Percentiles rank a stretch among this genome's conserved stretches.
Conservation (phyloP, 73 alveolate genomes). For the Diophrys sp. region DNA sequence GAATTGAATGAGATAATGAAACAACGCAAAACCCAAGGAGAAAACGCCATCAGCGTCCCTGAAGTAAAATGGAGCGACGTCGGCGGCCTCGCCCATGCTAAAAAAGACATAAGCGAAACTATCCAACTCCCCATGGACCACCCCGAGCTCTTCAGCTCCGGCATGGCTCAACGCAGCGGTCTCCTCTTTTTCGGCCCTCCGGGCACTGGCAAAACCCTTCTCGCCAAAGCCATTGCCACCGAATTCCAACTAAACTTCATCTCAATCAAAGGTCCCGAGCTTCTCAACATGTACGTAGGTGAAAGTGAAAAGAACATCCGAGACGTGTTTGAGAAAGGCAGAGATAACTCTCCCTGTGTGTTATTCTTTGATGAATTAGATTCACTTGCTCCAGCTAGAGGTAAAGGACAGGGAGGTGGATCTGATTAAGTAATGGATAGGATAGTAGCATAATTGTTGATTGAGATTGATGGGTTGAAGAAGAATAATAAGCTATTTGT, state of each 20-base stretch:
- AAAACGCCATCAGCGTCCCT: conserved; percentile 55
- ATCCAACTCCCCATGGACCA: conserved; percentile 71
- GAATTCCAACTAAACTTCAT: conserved; percentile 83
- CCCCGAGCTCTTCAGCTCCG: conserved; percentile 80
- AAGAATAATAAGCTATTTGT: conserved; percentile 62
- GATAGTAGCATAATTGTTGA: conserved; percentile 84
- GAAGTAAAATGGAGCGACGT: conserved; percentile 87
- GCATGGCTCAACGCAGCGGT: conserved; percentile 81
- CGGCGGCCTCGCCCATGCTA: conserved; percentile 92
- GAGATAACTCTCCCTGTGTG: conserved; percentile 86
- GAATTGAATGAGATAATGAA: conserved; percentile 9
- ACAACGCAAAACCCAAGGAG: conserved; percentile 44
- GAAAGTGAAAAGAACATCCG: conserved; percentile 91
- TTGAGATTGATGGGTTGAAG: conserved; percentile 81
- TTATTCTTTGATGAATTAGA: conserved; percentile 95
- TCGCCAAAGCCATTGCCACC: conserved; percentile 89
- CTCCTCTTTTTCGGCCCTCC: conserved; percentile 94
- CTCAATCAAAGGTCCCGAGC: conserved; percentile 95
- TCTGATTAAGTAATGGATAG: conserved; percentile 91
- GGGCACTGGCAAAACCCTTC: conserved; percentile 91
- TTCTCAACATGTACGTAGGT: conserved; percentile 93
- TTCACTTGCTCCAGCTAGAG: conserved; percentile 92
- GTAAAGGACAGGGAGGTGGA: conserved; percentile 64
- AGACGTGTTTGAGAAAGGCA: conserved; percentile 89
- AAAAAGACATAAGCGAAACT: conserved; percentile 80